phyloP scores from a whole-genome alignment of 192 early-diverging fungal genomes.

The Mortierella antarctica region DNA sequence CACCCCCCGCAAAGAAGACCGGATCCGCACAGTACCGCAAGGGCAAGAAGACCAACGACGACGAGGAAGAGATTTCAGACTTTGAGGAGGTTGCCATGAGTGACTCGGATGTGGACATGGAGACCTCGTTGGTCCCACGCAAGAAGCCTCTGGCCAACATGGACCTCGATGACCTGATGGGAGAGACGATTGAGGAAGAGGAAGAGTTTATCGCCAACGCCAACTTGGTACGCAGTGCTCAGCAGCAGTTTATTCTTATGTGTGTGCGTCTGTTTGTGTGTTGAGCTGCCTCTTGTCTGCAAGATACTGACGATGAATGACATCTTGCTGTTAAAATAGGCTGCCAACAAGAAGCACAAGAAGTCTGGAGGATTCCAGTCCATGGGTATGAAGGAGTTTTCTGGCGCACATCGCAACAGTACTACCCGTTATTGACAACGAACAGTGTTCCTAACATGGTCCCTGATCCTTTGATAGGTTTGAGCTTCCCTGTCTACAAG shows the following conservation, averaged over 20 bases:
- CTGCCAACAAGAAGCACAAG: slow-evolving; percentile 90
- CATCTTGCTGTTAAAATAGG: slow-evolving; percentile 10
- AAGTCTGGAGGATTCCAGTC: slow-evolving; percentile 99
- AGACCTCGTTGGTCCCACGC: slow-evolving; percentile 39
- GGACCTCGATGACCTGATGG: slow-evolving; percentile 51
- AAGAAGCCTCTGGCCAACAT: slow-evolving; percentile 34
- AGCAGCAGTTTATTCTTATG: too few relatives aligned
- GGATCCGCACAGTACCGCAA: slow-evolving; percentile 35
- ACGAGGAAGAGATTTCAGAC: slow-evolving; percentile 45
- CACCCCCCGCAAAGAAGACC: not conserved
- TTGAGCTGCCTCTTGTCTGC: too few relatives aligned
- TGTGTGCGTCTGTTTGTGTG: too few relatives aligned
- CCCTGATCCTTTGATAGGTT: slow-evolving; percentile 55
- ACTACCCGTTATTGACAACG: not conserved
- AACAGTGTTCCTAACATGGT: not conserved
- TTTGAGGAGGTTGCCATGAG: slow-evolving; percentile 55
- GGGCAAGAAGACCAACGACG: slow-evolving; percentile 27
- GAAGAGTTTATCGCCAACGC: slow-evolving; percentile 52
- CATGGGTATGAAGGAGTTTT: slow-evolving; percentile 72
- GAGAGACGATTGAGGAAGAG: slow-evolving; percentile 27
- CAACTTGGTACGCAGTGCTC: slow-evolving; percentile 31
- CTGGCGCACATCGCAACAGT: not conserved
- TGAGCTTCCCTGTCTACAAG: slow-evolving; percentile 84
- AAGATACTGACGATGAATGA: too few relatives aligned
- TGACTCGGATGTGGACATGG: slow-evolving; percentile 52